Evolutionary conservation across 192 early-diverging fungal genomes (phyloP).

Genomic region (Thoreauomyces humboldtii): DNA sequence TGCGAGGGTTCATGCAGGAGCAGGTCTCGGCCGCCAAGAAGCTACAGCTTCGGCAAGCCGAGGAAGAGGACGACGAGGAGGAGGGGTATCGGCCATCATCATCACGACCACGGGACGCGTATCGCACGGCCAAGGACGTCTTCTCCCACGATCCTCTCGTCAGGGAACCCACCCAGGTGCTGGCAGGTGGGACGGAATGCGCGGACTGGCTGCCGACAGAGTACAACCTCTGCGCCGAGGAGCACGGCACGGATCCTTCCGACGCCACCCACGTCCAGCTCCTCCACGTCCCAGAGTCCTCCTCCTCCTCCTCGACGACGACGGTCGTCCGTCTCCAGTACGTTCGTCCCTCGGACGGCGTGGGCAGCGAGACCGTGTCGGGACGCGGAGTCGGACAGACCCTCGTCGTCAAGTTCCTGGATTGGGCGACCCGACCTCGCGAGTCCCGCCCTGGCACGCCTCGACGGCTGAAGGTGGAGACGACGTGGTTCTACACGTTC

Average conservation of each 20-base stretch:
- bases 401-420: conserved; percentile 23
- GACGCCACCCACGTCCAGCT: conserved; percentile 11
- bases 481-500: conserved; percentile 29
- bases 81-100: too few species aligned
- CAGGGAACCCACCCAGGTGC: not conserved
- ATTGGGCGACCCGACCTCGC: conserved; percentile 19
- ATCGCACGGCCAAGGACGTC: conserved; percentile 5
- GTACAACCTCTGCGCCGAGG: conserved; percentile 21
- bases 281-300: not conserved
- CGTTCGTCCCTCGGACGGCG: conserved; percentile 17
- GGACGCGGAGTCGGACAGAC: conserved; percentile 23
- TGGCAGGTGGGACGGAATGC: conserved; percentile 4
- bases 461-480: conserved; percentile 18
- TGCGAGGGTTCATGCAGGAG: conserved; percentile 23
- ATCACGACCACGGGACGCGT: too few species aligned
- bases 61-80: too few species aligned
- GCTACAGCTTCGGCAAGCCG: too few species aligned
- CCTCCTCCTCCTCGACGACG: not conserved
- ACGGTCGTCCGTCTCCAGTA: conserved; percentile 1
- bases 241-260: not conserved
- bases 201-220: conserved; percentile 12
- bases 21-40: not conserved
- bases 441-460: too few species aligned
- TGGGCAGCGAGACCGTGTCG: not conserved
- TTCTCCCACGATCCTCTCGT: conserved; percentile 2